Base-by-base conservation (phyloP, 164 flowering plant species). In the Vitis cinerea region DNA sequence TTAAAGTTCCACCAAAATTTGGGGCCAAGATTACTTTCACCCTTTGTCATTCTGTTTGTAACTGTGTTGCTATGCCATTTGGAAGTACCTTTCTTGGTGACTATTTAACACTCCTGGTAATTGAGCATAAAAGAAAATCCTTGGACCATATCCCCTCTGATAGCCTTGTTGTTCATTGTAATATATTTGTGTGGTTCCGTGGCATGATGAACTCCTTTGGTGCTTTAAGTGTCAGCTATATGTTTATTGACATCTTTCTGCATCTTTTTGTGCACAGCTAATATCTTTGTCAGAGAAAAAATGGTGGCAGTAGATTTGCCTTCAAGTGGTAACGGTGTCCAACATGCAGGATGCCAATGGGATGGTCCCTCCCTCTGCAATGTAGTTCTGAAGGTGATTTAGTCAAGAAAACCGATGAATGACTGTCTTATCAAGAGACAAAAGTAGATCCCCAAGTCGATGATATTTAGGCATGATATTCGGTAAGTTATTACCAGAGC, bases 251-350 rank as follows among this genome's bases (percentile, higher is more conserved):
- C 50, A 19, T 49, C 2, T 29, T 49, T 59, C 19, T 9, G 16
- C 17, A 30, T 31, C n/a, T 68, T 72, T 37, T 73, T 58, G 14
- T 69, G 2, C 23, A 63, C 90, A 88, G 93, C 87, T 87, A 19
- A 75, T 85, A 61, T 87, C 89, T 62, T 75, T 85, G 68, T 85
- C 88, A 7, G 87, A 75, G 82, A 87, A 84, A 67, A 82, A 76
- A 58, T 79, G 87, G 84, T 77, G 76, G 82, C 16, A 68, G 60
- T 70, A 75, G 72, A 70, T 51, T 50, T 65, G 59, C 13, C 64
- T 23, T 23, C 27, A 23, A 37, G 44, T 0, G 8, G 44, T 7
- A 6, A 37, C 0, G 44, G 44, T 66, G 17, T 19, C 19, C 30
- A 37, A 37, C 37, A 30, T 53, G 31, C 67, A 48, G 52, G 60